Conservation (phyloP, 495 filamentous ascomycete species). For the Thozetella sp. region DNA sequence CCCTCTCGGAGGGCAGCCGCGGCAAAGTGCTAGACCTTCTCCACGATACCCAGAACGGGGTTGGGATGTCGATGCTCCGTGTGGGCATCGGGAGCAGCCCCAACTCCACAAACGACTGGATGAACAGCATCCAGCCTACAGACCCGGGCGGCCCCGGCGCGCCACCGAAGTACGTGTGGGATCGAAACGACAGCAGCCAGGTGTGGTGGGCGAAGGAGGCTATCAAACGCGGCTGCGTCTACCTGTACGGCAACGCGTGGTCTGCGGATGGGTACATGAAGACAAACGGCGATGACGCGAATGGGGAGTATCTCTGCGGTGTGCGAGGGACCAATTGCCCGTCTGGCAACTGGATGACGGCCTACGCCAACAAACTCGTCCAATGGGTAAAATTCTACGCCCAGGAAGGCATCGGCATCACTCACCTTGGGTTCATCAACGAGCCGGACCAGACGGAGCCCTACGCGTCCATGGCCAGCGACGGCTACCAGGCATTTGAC, state of each 20-base stretch:
- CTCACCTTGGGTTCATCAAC: slow-evolving; percentile 57
- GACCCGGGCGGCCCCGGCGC: slow-evolving; percentile 31
- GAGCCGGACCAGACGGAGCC: slow-evolving; percentile 50
- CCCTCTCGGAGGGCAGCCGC: slow-evolving; percentile 17
- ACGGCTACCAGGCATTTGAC: slow-evolving; percentile 48
- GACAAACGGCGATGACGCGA: slow-evolving; percentile 42
- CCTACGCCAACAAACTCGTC: slow-evolving; percentile 57
- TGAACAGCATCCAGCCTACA: slow-evolving; percentile 41
- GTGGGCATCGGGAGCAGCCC: slow-evolving; percentile 44
- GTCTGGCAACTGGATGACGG: slow-evolving; percentile 53
- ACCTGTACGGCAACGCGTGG: slow-evolving; percentile 58
- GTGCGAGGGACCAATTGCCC: slow-evolving; percentile 43
- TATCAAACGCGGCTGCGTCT: slow-evolving; percentile 37
- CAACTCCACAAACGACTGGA: slow-evolving; percentile 18
- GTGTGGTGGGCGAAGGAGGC: slow-evolving; percentile 53
- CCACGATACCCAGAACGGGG: slow-evolving; percentile 46
- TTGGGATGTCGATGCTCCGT: slow-evolving; percentile 54
- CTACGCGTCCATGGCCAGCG: slow-evolving; percentile 49
- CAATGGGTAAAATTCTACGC: slow-evolving; percentile 54
- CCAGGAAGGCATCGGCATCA: slow-evolving; percentile 42
- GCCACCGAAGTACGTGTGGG: slow-evolving; percentile 42
- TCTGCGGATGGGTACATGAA: slow-evolving; percentile 61
- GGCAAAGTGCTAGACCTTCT: slow-evolving; percentile 45
- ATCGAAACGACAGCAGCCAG: slow-evolving; percentile 47
- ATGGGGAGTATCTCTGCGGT: slow-evolving; percentile 52